Evolutionary conservation across 129 eudicot species (phyloP).

Genomic region (Sambucus nigra): DNA sequence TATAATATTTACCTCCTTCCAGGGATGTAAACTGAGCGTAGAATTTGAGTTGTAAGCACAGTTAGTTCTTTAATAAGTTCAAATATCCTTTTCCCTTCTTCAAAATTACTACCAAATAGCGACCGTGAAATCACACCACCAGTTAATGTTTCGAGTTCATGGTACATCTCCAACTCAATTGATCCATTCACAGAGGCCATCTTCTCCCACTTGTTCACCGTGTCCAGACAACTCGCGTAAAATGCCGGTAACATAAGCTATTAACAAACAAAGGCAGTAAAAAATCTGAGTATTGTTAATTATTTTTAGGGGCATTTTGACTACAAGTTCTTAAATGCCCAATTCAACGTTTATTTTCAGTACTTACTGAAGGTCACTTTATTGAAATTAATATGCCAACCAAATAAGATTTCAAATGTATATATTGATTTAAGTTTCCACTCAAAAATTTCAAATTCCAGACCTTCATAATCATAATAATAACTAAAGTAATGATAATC

Average conservation of each 20-base stretch:
- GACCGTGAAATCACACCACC: slow-evolving; percentile 53
- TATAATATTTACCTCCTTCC: slow-evolving; percentile 44
- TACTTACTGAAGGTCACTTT: too few relatives aligned
- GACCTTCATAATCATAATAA: too few relatives aligned
- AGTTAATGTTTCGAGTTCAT: slow-evolving; percentile 22
- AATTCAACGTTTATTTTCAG: neutral
- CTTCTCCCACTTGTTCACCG: slow-evolving; percentile 39
- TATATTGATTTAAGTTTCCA: too few relatives aligned
- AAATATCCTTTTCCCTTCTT: slow-evolving; percentile 42
- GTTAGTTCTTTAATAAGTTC: slow-evolving; percentile 35
- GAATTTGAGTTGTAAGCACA: slow-evolving; percentile 7
- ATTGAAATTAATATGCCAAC: too few relatives aligned
- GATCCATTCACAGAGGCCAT: slow-evolving; percentile 16
- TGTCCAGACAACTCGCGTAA: slow-evolving; percentile 20
- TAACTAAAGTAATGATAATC: too few relatives aligned
- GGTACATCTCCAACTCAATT: slow-evolving; percentile 37
- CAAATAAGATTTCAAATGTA: too few relatives aligned
- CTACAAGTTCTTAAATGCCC: neutral
- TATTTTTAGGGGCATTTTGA: too few relatives aligned
- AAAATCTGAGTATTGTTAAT: neutral
- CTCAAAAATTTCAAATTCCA: too few relatives aligned
- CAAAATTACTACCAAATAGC: slow-evolving; percentile 42
- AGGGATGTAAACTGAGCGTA: slow-evolving; percentile 19
- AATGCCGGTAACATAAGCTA: slow-evolving; percentile 49
- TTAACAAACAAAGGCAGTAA: neutral